Evolutionary conservation across 192 early-diverging fungal species (phyloP).

Genomic region (Backusella tuberculispora): DNA sequence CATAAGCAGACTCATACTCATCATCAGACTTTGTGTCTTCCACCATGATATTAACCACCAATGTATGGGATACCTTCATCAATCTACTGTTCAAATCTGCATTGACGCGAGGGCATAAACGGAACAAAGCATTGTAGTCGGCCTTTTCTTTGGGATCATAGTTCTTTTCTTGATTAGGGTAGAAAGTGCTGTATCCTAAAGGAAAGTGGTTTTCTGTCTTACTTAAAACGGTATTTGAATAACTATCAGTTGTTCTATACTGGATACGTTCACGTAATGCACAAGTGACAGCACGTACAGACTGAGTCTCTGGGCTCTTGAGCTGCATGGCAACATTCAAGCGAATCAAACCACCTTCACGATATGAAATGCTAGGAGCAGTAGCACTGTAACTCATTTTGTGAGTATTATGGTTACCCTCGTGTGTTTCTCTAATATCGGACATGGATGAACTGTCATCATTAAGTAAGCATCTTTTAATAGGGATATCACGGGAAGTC

Average conservation of each 20-base stretch:
- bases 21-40: conserved; percentile 13
- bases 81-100: conserved; percentile 37
- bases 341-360: conserved; percentile 45
- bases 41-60: conserved; percentile 35
- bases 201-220: conserved; percentile 36
- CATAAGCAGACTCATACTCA: conserved; percentile 15
- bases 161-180: conserved; percentile 13
- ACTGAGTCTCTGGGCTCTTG: conserved; percentile 20
- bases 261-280: conserved; percentile 40
- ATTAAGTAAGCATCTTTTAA: conserved; percentile 49
- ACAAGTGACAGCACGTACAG: conserved; percentile 34
- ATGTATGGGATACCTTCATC: conserved; percentile 31
- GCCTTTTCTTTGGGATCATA: conserved; percentile 34
- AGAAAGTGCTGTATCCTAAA: conserved; percentile 41
- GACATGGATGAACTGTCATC: background rate
- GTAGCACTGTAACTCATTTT: conserved; percentile 34
- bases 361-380: conserved; percentile 39
- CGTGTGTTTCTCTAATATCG: conserved; percentile 11
- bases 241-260: conserved; percentile 39
- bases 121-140: conserved; percentile 38
- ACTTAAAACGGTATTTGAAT: conserved; percentile 22
- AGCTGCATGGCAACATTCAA: conserved; percentile 35
- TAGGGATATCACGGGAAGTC: conserved; percentile 42
- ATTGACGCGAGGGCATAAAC: conserved; percentile 39
- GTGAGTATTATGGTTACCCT: conserved; percentile 23